Conservation (phyloP, 1,284 basidiomycete species). For the Schizophyllum amplum region DNA sequence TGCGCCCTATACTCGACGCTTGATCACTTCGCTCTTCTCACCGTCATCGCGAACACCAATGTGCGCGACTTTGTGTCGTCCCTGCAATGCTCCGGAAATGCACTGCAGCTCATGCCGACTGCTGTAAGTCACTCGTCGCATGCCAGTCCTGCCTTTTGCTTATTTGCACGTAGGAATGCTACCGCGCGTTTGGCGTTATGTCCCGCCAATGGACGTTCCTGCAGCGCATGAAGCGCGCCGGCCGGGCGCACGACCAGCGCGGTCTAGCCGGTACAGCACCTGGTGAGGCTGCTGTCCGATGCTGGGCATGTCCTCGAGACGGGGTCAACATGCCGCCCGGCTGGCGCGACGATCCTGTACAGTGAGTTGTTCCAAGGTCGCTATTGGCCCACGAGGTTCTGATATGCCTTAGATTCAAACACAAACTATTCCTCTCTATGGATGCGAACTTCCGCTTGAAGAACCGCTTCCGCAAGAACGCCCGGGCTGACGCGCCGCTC, state of each 20-base stretch:
- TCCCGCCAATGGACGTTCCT: slow-evolving; percentile 7
- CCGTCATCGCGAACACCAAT: slow-evolving; percentile 6
- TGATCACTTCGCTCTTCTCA: slow-evolving; percentile 3
- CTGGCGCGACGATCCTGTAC: slow-evolving; percentile 14
- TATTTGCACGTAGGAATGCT: too few species aligned
- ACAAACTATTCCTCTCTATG: slow-evolving; percentile 9
- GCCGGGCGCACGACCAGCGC: slow-evolving; percentile 1
- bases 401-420: slow-evolving; percentile 10
- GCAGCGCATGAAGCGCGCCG: slow-evolving; percentile 10
- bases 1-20: slow-evolving; percentile 10
- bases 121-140: too few species aligned
- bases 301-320: slow-evolving; percentile 23
- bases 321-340: slow-evolving; percentile 17
- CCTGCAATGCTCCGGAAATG: too few species aligned
- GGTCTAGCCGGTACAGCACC: slow-evolving; percentile 14
- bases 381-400: background rate
- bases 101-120: too few species aligned
- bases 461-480: slow-evolving; percentile 2
- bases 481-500: slow-evolving; percentile 15
- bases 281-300: slow-evolving; percentile 19
- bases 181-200: slow-evolving; percentile 3
- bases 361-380: background rate
- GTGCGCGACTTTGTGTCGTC: background rate
- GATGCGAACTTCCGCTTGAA: slow-evolving; percentile 17
- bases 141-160: too few species aligned